Evolutionary conservation across 2,329 filamentous ascomycete species (phyloP).

Genomic region (Neopestalotiopsis sp.): DNA sequence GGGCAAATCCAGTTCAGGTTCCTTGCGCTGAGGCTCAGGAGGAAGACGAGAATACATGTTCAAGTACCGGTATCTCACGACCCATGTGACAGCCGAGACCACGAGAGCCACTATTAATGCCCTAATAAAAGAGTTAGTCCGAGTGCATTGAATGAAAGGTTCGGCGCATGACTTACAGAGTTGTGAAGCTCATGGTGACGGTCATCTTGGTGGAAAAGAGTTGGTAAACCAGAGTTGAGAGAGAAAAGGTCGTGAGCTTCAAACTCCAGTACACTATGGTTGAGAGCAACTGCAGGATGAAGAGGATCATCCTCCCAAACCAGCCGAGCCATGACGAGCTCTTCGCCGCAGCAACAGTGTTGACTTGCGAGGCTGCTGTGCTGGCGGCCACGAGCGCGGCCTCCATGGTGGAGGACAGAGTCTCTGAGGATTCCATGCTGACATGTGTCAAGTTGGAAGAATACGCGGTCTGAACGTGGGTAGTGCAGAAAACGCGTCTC

Average conservation of each 20-base stretch:
- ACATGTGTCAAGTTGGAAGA: not conserved
- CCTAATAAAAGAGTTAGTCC: constrained; percentile 41
- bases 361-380: constrained; percentile 29
- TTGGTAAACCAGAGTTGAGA: constrained; percentile 84
- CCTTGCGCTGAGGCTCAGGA: constrained; percentile 92
- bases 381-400: constrained; percentile 31
- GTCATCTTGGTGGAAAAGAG: constrained; percentile 73
- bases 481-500: not conserved
- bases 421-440: constrained; percentile 29
- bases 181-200: constrained; percentile 98
- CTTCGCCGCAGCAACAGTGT: constrained; percentile 30
- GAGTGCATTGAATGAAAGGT: not conserved
- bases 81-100: constrained; percentile 88
- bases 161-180: constrained; percentile 65
- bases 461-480: not conserved
- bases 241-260: constrained; percentile 83
- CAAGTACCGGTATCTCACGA: constrained; percentile 92
- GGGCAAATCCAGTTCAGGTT: constrained; percentile 93
- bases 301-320: constrained; percentile 60
- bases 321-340: constrained; percentile 62
- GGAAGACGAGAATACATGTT: constrained; percentile 97
- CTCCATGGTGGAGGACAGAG: constrained; percentile 30
- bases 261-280: constrained; percentile 77
- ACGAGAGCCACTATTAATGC: constrained; percentile 79
- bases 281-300: constrained; percentile 60